These are phyloP conservation scores for Monilinia laxa DNA, from an alignment of 2,329 filamentous ascomycete species.

Conservation along the genomic window DNA sequence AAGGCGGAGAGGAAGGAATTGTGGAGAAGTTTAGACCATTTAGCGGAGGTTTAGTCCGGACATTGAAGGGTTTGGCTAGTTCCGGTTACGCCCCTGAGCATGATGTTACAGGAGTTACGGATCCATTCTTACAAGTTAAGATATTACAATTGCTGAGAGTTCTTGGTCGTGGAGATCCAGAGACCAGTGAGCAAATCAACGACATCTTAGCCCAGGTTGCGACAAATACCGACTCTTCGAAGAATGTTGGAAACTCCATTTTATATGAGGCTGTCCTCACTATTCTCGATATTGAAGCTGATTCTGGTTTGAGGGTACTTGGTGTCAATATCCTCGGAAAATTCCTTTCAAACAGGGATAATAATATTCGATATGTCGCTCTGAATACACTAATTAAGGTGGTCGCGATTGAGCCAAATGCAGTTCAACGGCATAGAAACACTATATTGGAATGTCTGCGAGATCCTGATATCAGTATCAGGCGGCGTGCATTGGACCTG, in stretches of 20 bases:
- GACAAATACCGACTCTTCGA: constrained; percentile 95
- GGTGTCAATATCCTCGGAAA: constrained; percentile 98
- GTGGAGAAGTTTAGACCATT: constrained; percentile 88
- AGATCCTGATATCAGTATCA: constrained; percentile 97
- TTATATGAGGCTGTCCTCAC: constrained; percentile 96
- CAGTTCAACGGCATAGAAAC: constrained; percentile 94
- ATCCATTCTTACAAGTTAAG: constrained; percentile 97
- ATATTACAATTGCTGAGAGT: constrained; percentile 84
- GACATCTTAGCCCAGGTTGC: constrained; percentile 97
- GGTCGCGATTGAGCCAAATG: constrained; percentile 95
- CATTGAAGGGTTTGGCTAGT: constrained; percentile 86
- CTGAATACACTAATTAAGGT: constrained; percentile 98
- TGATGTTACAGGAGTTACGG: constrained; percentile 96
- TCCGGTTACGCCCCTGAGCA: constrained; percentile 98
- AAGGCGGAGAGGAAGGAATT: constrained; percentile 84
- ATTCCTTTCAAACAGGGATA: constrained; percentile 96
- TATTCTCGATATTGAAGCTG: constrained; percentile 96
- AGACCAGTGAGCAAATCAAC: constrained; percentile 96
- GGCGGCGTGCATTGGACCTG: constrained; percentile 89
- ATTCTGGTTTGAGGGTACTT: constrained; percentile 88
- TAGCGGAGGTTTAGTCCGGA: constrained; percentile 82
- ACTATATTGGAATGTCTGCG: constrained; percentile 95
- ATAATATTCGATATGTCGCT: constrained; percentile 98
- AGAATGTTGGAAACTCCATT: constrained; percentile 98
- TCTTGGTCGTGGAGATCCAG: constrained; percentile 78